phyloP scores from a whole-genome alignment of 2,329 filamentous ascomycete species.

The Biscogniauxia sp. region DNA sequence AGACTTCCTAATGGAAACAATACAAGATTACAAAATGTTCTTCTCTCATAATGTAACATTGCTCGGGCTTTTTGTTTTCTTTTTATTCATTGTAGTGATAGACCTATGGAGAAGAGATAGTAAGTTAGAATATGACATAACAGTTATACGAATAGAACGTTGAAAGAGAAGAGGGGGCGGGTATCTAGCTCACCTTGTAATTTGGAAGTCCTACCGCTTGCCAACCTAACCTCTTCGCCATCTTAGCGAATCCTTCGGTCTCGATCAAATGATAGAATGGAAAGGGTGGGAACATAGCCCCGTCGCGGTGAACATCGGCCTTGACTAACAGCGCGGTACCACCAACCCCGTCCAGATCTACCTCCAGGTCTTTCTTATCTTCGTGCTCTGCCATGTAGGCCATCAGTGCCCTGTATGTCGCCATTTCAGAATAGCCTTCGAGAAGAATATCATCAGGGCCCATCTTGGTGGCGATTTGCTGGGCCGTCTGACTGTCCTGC shows the following conservation, averaged over 20 bases:
- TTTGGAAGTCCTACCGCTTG: slow-evolving; percentile 86
- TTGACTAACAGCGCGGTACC: slow-evolving; percentile 92
- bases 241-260: slow-evolving; percentile 96
- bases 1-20: slow-evolving; percentile 21
- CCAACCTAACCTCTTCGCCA: slow-evolving; percentile 88
- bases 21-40: slow-evolving; percentile 12
- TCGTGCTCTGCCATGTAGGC: slow-evolving; percentile 67
- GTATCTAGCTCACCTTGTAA: slow-evolving; percentile 70
- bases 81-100: slow-evolving; percentile 85
- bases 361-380: slow-evolving; percentile 58
- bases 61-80: too few species aligned
- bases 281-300: slow-evolving; percentile 97
- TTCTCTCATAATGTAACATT: slow-evolving; percentile 8
- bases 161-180: neutral
- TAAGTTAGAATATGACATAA: neutral
- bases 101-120: slow-evolving; percentile 51
- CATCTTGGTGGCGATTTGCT: slow-evolving; percentile 75
- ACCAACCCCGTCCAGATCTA: slow-evolving; percentile 87
- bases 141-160: neutral
- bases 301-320: slow-evolving; percentile 93
- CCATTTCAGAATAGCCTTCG: slow-evolving; percentile 90
- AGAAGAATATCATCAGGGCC: slow-evolving; percentile 87
- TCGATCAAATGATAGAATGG: slow-evolving; percentile 96
- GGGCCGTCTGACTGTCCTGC: slow-evolving; percentile 82
- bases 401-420: slow-evolving; percentile 91